phyloP scores from a whole-genome alignment of 2,329 filamentous ascomycete species.

The Paradendryphiella salina region DNA sequence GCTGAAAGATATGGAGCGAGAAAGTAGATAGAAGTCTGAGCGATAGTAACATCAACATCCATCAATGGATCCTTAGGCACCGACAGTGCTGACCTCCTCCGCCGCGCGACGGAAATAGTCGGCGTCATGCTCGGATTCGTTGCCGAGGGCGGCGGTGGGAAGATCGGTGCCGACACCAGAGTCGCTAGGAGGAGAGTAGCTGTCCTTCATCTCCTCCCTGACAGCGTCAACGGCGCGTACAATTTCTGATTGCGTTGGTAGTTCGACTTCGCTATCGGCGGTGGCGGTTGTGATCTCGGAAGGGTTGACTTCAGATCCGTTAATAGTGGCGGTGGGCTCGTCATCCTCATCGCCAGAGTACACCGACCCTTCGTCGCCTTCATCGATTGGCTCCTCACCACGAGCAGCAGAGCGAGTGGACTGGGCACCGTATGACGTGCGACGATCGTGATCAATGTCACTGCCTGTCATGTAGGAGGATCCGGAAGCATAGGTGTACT shows the following conservation, averaged over 20 bases:
- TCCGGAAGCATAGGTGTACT: slow-evolving; percentile 54
- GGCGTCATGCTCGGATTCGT: slow-evolving; percentile 31
- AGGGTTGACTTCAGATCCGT: slow-evolving; percentile 30
- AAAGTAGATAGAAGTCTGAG: not conserved
- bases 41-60: not conserved
- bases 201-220: slow-evolving; percentile 35
- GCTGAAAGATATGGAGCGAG: slow-evolving; percentile 7
- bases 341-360: slow-evolving; percentile 42
- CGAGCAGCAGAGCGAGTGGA: slow-evolving; percentile 38
- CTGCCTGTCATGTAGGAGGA: slow-evolving; percentile 54
- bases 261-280: slow-evolving; percentile 20
- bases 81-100: slow-evolving; percentile 46
- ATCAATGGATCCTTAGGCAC: slow-evolving; percentile 10
- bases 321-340: slow-evolving; percentile 32
- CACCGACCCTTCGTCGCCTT: slow-evolving; percentile 33
- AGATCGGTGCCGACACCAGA: slow-evolving; percentile 47
- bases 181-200: slow-evolving; percentile 37
- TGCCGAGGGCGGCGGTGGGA: slow-evolving; percentile 35
- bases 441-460: slow-evolving; percentile 48
- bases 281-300: slow-evolving; percentile 33
- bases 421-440: slow-evolving; percentile 49
- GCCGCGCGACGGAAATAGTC: slow-evolving; percentile 45
- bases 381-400: slow-evolving; percentile 39
- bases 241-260: slow-evolving; percentile 42
- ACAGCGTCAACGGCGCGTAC: slow-evolving; percentile 38